These are phyloP conservation scores for Pyricularia grisea DNA, from an alignment of 2,329 filamentous ascomycete species.

Conservation along the genomic window DNA sequence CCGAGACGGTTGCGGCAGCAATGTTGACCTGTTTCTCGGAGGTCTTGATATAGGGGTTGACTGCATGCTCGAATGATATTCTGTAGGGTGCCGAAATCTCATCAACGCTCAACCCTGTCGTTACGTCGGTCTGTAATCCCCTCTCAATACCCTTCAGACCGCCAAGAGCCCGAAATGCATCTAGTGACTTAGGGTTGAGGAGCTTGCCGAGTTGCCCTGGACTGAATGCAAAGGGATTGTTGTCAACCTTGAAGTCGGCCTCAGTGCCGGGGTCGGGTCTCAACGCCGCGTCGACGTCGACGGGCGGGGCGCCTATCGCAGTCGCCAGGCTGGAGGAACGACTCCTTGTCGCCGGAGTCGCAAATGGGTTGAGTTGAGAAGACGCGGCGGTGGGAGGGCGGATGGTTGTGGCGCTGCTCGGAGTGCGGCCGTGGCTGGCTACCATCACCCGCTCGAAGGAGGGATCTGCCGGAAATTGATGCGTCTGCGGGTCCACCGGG, in stretches of 20 bases:
- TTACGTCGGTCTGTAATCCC: constrained; percentile 57
- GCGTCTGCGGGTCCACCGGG: background rate
- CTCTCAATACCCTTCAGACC: constrained; percentile 65
- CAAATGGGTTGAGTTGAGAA: constrained; percentile 10
- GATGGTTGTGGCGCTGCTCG: background rate
- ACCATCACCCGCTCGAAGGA: background rate
- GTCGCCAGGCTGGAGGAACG: background rate
- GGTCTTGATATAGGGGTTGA: background rate
- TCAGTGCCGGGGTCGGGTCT: constrained; percentile 64
- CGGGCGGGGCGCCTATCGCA: background rate
- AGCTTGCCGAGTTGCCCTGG: constrained; percentile 69
- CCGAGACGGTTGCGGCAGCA: background rate
- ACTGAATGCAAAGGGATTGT: constrained; percentile 65
- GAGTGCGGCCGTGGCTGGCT: background rate
- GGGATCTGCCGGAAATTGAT: background rate
- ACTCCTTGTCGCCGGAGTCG: background rate
- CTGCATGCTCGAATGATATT: background rate
- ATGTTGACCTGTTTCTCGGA: background rate
- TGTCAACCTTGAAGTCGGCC: constrained; percentile 54
- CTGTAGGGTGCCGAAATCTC: constrained; percentile 31
- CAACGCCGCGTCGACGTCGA: constrained; percentile 44
- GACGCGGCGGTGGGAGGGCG: constrained; percentile 1
- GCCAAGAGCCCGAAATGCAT: constrained; percentile 66
- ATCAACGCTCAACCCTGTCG: constrained; percentile 60
- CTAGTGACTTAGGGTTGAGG: constrained; percentile 68